Base-by-base conservation (phyloP, 331 rosid genomes). In the Rhamnella rubrinervis region DNA sequence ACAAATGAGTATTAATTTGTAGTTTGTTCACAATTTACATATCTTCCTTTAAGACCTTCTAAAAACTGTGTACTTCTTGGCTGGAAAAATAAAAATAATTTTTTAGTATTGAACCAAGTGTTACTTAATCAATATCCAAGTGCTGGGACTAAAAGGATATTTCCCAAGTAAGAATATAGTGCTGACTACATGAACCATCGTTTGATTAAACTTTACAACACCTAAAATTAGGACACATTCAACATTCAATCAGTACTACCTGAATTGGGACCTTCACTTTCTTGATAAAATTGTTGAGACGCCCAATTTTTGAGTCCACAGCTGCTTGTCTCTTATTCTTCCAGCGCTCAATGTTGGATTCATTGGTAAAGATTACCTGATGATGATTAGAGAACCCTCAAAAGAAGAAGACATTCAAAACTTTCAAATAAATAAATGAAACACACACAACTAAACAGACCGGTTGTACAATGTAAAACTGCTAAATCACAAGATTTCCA, bases 311-410 rank as follows among this genome's bases (percentile, higher is more conserved):
- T 61, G 97, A 91, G 88, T 93, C 97, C 74, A 93, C 95, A 0
- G 97, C 95, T 18, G 26, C 81, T 72, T 93, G 98, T 79, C 98
- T 88, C 84, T 80, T 85, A 4, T 91, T 91, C 74, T 85, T 93
- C 96, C 96, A 91, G 68, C 95, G 93, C 61, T 93, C 98, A 62
- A 93, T 93, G 82, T 91, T 93, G 76, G 97, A 80, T 83, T 93
- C 98, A 65, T 93, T 93, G 35, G 97, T 93, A 72, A 91, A 93
- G 75, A 93, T 85, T 70, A 93, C 98, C 98, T 93, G 66, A 58
- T 41, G n/a, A 56, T 56, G 63, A 66, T 63, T 49, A 63, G 47
- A 71, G 50, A 44, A 61, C 47, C 37, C 7, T 14, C 51, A 37
- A 51, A 26, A 58, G 59, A 71, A 56, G 59, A 77, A 66, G n/a